Evolutionary conservation across 768 basidiomycete species (phyloP).

Genomic region (Leccinellum albellum): DNA sequence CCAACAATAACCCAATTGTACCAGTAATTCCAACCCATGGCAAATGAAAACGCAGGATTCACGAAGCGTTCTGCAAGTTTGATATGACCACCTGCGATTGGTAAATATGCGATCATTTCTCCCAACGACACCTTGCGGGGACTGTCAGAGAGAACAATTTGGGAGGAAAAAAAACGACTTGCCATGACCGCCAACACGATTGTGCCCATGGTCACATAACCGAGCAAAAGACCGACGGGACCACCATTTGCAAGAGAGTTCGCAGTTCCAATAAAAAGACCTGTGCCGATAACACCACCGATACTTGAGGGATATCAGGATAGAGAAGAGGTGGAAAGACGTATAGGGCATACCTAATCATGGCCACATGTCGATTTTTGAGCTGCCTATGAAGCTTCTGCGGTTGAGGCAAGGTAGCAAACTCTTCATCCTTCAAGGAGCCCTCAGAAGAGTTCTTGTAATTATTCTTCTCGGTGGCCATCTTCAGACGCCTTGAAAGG

Average conservation of each 20-base stretch:
- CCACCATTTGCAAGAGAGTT: conserved; percentile 51
- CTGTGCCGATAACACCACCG: conserved; percentile 55
- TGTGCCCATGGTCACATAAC: conserved; percentile 61
- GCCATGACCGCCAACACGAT: conserved; percentile 76
- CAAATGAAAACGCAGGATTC: conserved; percentile 62
- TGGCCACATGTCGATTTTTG: conserved; percentile 76
- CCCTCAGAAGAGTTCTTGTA: conserved; percentile 6
- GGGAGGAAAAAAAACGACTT: conserved; percentile 7
- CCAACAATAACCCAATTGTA: conserved; percentile 30
- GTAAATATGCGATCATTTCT: conserved; percentile 64
- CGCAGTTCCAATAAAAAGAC: conserved; percentile 68
- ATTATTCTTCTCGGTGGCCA: conserved; percentile 28
- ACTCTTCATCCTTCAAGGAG: conserved; percentile 26
- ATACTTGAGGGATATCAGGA: conserved; percentile 40
- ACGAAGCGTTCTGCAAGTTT: conserved; percentile 80
- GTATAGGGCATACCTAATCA: conserved; percentile 58
- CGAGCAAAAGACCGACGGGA: conserved; percentile 71
- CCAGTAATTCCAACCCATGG: conserved; percentile 58
- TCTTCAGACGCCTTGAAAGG: neutral
- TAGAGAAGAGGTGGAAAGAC: neutral
- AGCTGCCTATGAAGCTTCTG: conserved; percentile 51
- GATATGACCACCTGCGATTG: conserved; percentile 78
- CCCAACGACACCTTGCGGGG: conserved; percentile 53
- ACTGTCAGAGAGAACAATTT: neutral
- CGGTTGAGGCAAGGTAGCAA: neutral